Percentiles rank a stretch among this genome's conserved stretches.
These are phyloP conservation scores for Circinella umbellata DNA, from an alignment of 371 early-diverging fungal species.

Conservation along the genomic window DNA sequence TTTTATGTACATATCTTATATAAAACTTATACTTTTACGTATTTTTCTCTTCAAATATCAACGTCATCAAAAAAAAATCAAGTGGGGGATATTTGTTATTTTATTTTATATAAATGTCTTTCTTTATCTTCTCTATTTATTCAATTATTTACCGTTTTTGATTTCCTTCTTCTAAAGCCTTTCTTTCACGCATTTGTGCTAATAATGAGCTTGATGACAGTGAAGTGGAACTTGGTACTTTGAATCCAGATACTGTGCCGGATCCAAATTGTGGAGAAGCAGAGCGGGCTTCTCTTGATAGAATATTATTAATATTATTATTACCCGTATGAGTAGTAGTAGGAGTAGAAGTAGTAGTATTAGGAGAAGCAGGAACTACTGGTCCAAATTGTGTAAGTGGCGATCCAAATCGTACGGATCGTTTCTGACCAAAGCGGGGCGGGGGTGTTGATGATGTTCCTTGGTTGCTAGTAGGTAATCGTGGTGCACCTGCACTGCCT, in stretches of 20 bases:
- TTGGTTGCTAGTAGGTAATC: slow-evolving; percentile 7
- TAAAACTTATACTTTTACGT: too few relatives aligned
- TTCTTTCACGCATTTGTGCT: slow-evolving; percentile 56
- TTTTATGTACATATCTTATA: too few relatives aligned
- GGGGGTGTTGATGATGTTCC: slow-evolving; percentile 35
- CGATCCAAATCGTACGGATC: slow-evolving; percentile 29
- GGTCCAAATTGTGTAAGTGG: too few relatives aligned
- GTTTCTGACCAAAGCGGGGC: slow-evolving; percentile 52
- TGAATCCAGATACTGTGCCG: slow-evolving; percentile 46
- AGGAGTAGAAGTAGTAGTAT: not conserved
- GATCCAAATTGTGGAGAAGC: slow-evolving; percentile 36
- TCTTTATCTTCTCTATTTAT: not conserved
- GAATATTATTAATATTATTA: not conserved
- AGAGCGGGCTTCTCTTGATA: not conserved
- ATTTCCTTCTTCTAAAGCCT: slow-evolving; percentile 6
- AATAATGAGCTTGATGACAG: slow-evolving; percentile 41
- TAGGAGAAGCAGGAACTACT: not conserved
- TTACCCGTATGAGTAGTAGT: too few relatives aligned
- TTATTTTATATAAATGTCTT: not conserved
- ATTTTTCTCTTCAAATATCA: too few relatives aligned
- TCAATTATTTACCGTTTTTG: not conserved
- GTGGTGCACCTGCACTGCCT: slow-evolving; percentile 66
- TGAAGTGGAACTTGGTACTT: slow-evolving; percentile 15
- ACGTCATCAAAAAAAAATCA: too few relatives aligned
- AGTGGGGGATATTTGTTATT: not conserved